Evolutionary conservation across 495 filamentous ascomycete species (phyloP), one percentile per base, ranked within the genome.

Genomic region (Pyrenula massariospora): DNA sequence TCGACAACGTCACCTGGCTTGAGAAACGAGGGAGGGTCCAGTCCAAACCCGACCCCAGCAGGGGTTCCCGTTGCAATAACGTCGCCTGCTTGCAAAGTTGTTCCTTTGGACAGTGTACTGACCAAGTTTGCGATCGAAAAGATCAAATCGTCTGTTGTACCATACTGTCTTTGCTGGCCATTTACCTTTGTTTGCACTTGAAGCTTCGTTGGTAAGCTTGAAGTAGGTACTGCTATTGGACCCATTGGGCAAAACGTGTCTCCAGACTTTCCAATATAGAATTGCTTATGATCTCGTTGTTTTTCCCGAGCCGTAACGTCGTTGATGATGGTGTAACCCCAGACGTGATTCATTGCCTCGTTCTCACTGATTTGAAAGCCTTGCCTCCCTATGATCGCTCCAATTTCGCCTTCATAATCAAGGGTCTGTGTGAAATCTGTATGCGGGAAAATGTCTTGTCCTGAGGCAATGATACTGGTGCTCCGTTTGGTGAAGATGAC

Each of bases 171-270:
- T 2, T 71, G 77, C 66, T 81, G 64, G 0, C 86, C 89, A 67
- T 94, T 94, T 42, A 94, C 60, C 58, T 78, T 82, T 0, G 85
- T 88, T 48, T 68, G 70, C 50, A 92, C 89, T 23, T 70, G 71
- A 55, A 91, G 67, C 19, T 67, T 72, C 67, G 88, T 85, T 0
- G 88, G 88, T 88, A 15, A 89, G 89, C 1, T 89, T 89, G 60
- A 80, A 87, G 0, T 88, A 89, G 15, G 88, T 88, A 88, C 88
- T 93, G 51, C 87, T 85, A 70, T 95, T 88, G 62, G 89, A 93
- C 2, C 88, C 85, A 66, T 95, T 95, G 0, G 89, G 89, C 3
- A 91, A 60, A 0, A 74, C 75, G 89, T 88, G 31, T 42, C 31
- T 15, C 31, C 31, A 42, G 31, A 42, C 31, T 42, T 42, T 8